Conservation (phyloP, 352 stramenopile species). For the Globisporangium middletonii region DNA sequence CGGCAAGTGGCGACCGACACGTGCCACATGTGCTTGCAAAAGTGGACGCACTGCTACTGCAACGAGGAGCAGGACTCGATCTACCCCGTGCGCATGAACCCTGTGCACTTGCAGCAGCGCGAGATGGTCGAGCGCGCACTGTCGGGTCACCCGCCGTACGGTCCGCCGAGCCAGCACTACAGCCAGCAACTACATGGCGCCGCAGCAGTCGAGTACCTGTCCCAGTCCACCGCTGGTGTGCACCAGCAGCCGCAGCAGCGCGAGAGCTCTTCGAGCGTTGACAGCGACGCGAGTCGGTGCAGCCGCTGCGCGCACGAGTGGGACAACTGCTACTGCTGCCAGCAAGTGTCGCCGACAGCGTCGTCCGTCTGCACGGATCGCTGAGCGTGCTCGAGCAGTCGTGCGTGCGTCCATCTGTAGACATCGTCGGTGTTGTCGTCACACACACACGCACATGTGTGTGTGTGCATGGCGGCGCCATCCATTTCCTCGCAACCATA, state of each 20-base stretch:
- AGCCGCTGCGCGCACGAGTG: slow-evolving; percentile 62
- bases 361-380: slow-evolving; percentile 60
- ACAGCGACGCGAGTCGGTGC: slow-evolving; percentile 58
- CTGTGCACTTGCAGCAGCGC: slow-evolving; percentile 9
- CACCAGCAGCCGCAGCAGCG: slow-evolving; percentile 14
- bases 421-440: not conserved
- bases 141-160: slow-evolving; percentile 8
- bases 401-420: not conserved
- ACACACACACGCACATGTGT: not conserved
- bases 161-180: slow-evolving; percentile 3
- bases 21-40: slow-evolving; percentile 70
- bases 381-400: slow-evolving; percentile 8
- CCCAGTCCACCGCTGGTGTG: too few relatives aligned
- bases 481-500: not conserved
- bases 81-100: slow-evolving; percentile 33
- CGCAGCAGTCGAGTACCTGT: slow-evolving; percentile 1
- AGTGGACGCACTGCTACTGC: slow-evolving; percentile 87
- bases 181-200: slow-evolving; percentile 5
- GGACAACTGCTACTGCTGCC: slow-evolving; percentile 73
- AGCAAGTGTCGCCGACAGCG: slow-evolving; percentile 59
- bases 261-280: slow-evolving; percentile 37
- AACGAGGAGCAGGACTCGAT: slow-evolving; percentile 75
- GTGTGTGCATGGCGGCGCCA: not conserved
- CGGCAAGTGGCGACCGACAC: slow-evolving; percentile 60
- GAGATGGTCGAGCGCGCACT: slow-evolving; percentile 13